These are phyloP conservation scores for Lasiosphaeris hirsuta DNA, from an alignment of 495 filamentous ascomycete species.

Conservation along the genomic window DNA sequence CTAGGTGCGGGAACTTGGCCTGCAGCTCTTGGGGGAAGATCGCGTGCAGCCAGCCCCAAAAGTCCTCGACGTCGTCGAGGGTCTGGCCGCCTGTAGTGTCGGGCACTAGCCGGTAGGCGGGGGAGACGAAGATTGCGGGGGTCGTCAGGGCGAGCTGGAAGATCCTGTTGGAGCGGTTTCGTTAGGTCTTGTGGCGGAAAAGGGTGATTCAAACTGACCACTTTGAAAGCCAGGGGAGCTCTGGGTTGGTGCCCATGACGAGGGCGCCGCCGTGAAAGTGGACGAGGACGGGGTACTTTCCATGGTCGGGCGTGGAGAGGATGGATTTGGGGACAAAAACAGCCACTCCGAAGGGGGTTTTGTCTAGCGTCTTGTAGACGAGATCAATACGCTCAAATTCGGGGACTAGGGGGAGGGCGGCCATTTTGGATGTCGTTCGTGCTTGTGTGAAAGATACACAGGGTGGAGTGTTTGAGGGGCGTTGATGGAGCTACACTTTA, in stretches of 20 bases:
- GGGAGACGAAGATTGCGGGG: conserved; percentile 27
- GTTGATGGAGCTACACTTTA: too few species aligned
- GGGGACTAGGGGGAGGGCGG: conserved; percentile 18
- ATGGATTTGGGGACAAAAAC: conserved; percentile 19
- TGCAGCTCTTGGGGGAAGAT: not conserved
- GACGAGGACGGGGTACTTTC: conserved; percentile 12
- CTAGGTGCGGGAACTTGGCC: conserved; percentile 1
- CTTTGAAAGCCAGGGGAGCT: conserved; percentile 13
- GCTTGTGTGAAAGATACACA: not conserved
- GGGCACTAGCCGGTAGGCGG: conserved; percentile 48
- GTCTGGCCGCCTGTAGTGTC: conserved; percentile 47
- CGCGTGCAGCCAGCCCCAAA: conserved; percentile 47
- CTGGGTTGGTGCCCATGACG: conserved; percentile 14
- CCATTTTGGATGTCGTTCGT: conserved; percentile 3
- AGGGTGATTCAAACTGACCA: conserved; percentile 11
- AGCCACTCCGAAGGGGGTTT: conserved; percentile 11
- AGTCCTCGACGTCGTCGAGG: conserved; percentile 46
- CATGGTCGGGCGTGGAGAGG: not conserved
- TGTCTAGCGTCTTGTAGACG: conserved; percentile 21
- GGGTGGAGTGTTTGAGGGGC: not conserved
- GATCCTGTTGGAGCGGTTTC: conserved; percentile 1
- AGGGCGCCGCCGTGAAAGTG: conserved; percentile 25
- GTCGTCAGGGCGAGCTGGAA: conserved; percentile 9
- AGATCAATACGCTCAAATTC: conserved; percentile 12
- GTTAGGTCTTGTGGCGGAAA: not conserved